A percentile compares a stretch with the other conserved stretches of the same genome.
Evolutionary conservation across 805 yeast genomes (phyloP).

Genomic region (Pichia heedii): DNA sequence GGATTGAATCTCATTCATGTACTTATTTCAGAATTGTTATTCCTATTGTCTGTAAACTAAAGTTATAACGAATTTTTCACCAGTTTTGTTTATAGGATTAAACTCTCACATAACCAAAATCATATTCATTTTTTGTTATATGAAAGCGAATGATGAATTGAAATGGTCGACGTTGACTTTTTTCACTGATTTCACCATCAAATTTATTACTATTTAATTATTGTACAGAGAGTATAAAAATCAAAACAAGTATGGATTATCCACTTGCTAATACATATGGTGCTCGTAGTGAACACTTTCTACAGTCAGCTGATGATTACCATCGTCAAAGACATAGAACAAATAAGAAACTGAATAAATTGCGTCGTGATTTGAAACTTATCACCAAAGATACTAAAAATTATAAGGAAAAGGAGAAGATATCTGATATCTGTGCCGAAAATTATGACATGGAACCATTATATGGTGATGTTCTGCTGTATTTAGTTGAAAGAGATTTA

Average conservation of each 20-base stretch:
- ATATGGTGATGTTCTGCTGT: constrained; percentile 51
- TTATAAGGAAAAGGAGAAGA: constrained; percentile 41
- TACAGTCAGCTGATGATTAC: constrained; percentile 62
- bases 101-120: too few species aligned
- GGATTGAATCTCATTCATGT: too few species aligned
- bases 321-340: constrained; percentile 57
- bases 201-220: too few species aligned
- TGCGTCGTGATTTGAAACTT: constrained; percentile 57
- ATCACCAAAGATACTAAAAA: constrained; percentile 60
- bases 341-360: constrained; percentile 48
- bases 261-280: constrained; percentile 42
- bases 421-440: constrained; percentile 35
- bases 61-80: too few species aligned
- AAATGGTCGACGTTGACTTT: background rate
- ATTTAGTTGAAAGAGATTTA: constrained; percentile 70
- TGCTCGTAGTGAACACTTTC: constrained; percentile 51
- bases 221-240: too few species aligned
- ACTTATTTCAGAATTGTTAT: too few species aligned
- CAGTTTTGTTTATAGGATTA: too few species aligned
- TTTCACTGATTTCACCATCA: too few species aligned
- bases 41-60: too few species aligned
- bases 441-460: constrained; percentile 43
- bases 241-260: constrained; percentile 32
- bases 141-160: background rate
- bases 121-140: too few species aligned